A percentile compares a stretch with the other conserved stretches of the same genome.
Conservation (phyloP, 768 basidiomycete species). For the Lactifluus pinguis region DNA sequence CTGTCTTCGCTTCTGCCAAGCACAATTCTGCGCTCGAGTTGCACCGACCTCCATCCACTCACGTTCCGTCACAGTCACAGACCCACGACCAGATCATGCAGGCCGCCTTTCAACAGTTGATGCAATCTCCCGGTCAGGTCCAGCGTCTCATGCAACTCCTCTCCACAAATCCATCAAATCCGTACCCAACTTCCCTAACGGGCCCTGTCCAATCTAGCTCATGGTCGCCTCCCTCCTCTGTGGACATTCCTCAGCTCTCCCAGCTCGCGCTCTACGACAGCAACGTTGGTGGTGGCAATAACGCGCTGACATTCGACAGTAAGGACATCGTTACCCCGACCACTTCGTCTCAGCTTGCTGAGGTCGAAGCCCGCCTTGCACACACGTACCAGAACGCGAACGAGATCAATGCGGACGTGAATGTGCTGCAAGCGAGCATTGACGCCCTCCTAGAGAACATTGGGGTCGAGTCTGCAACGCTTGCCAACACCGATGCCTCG, state of each 20-base stretch:
- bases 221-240: constrained; percentile 18
- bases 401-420: constrained; percentile 67
- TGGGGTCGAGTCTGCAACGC: constrained; percentile 45
- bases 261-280: constrained; percentile 23
- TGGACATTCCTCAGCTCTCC: constrained; percentile 18
- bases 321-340: constrained; percentile 22
- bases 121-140: constrained; percentile 23
- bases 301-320: constrained; percentile 25
- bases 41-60: constrained; percentile 9
- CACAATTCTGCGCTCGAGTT: constrained; percentile 16
- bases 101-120: constrained; percentile 20
- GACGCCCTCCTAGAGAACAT: constrained; percentile 64
- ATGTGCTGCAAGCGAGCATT: constrained; percentile 57
- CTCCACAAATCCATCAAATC: not conserved
- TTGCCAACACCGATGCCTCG: constrained; percentile 17
- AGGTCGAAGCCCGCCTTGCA: constrained; percentile 38
- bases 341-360: constrained; percentile 28
- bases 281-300: not conserved
- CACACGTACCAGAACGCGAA: constrained; percentile 49
- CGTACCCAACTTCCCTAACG: not conserved
- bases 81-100: constrained; percentile 19
- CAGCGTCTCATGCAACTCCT: constrained; percentile 24
- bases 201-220: constrained; percentile 1
- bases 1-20: not conserved
- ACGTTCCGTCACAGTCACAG: not conserved